Evolutionary conservation across 306 rosid genomes (phyloP).

Genomic region (Hippophae tibetana): DNA sequence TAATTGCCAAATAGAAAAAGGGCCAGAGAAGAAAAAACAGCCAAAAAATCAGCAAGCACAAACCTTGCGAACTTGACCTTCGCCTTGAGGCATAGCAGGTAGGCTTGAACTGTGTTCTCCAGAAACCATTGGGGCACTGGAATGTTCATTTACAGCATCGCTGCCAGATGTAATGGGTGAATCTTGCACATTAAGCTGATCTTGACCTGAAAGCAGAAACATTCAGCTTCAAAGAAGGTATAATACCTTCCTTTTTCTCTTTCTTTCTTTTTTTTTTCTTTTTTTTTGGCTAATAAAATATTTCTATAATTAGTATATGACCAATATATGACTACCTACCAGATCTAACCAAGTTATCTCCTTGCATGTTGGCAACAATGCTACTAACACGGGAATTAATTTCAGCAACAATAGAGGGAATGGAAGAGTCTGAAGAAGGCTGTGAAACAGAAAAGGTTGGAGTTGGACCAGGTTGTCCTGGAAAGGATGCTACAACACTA

Average conservation of each 20-base stretch:
- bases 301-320: neutral
- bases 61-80: constrained; percentile 32
- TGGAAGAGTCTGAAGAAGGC: constrained; percentile 42
- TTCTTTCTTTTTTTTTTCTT: neutral
- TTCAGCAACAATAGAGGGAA: constrained; percentile 51
- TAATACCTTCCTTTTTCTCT: neutral
- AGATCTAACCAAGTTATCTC: constrained; percentile 36
- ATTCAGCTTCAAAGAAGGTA: constrained; percentile 15
- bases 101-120: constrained; percentile 23
- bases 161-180: constrained; percentile 39
- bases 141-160: constrained; percentile 36
- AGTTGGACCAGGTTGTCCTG: constrained; percentile 38
- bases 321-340: constrained; percentile 34
- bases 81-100: constrained; percentile 37
- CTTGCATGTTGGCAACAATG: constrained; percentile 41
- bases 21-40: constrained; percentile 1
- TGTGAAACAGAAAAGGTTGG: constrained; percentile 50
- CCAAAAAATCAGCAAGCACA: constrained; percentile 8
- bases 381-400: constrained; percentile 46
- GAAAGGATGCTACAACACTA: constrained; percentile 28
- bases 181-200: constrained; percentile 31
- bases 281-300: neutral
- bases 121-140: constrained; percentile 23
- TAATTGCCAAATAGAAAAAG: constrained; percentile 2
- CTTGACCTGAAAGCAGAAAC: constrained; percentile 42